Evolutionary conservation across 208 protist genomes (phyloP).

Genomic region (Novymonas esmeraldas): DNA sequence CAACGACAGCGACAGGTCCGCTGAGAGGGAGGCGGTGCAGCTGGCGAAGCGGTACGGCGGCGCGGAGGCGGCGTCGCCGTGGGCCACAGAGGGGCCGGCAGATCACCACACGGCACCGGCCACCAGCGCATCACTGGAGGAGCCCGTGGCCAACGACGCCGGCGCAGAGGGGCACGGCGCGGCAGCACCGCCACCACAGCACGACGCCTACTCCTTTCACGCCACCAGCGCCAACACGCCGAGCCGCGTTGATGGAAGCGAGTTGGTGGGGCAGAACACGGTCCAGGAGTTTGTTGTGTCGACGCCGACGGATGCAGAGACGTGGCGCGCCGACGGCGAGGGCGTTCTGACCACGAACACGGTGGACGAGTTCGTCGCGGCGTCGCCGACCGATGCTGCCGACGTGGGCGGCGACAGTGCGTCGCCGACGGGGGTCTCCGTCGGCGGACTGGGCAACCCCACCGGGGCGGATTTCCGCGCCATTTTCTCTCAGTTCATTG

Average conservation of each 20-base stretch:
- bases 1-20: constrained; percentile 1
- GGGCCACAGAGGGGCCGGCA: constrained; percentile 15
- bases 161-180: background rate
- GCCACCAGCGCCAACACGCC: background rate
- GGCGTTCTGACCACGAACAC: constrained; percentile 9
- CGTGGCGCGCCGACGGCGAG: constrained; percentile 7
- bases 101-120: background rate
- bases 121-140: background rate
- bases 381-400: constrained; percentile 1
- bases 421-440: constrained; percentile 1
- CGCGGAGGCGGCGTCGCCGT: constrained; percentile 28
- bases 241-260: constrained; percentile 16
- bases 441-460: constrained; percentile 19
- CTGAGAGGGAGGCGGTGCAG: background rate
- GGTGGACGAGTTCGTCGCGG: constrained; percentile 28
- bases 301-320: constrained; percentile 14
- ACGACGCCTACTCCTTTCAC: background rate
- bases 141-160: background rate
- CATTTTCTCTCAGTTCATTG: constrained; percentile 56
- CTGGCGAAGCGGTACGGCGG: constrained; percentile 9
- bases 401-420: constrained; percentile 1
- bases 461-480: constrained; percentile 43
- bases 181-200: background rate
- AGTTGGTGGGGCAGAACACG: constrained; percentile 11
- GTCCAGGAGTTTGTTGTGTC: constrained; percentile 28